These are phyloP conservation scores for Dactylis glomerata DNA, from an alignment of 176 grass and related monocot genomes.

Conservation along the genomic window DNA sequence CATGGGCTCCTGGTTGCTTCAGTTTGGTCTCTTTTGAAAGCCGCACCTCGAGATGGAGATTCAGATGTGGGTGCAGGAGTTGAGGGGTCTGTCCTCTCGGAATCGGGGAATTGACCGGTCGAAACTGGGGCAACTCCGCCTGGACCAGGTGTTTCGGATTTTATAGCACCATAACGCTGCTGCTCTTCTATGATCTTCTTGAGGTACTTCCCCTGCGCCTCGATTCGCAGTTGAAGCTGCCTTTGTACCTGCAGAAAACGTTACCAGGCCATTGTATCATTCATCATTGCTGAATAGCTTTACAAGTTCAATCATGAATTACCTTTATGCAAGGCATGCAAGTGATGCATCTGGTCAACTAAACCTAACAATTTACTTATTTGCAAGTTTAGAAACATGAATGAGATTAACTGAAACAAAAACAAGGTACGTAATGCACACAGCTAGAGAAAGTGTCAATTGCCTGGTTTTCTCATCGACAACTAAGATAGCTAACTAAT, in stretches of 20 bases:
- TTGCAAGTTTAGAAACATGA: neutral
- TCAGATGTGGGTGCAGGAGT: slow-evolving; percentile 77
- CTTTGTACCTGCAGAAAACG: slow-evolving; percentile 76
- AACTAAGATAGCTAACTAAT: neutral
- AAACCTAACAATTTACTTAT: neutral
- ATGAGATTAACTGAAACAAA: neutral
- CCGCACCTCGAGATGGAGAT: slow-evolving; percentile 44
- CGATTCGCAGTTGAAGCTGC: slow-evolving; percentile 96
- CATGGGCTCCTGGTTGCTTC: slow-evolving; percentile 45
- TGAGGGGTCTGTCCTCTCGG: slow-evolving; percentile 74
- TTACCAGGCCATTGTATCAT: neutral
- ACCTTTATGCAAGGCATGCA: neutral
- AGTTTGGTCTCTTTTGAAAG: slow-evolving; percentile 30
- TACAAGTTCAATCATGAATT: neutral
- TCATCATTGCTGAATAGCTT: neutral
- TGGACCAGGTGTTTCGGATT: slow-evolving; percentile 39
- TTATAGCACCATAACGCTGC: slow-evolving; percentile 49
- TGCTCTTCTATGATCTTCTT: slow-evolving; percentile 99
- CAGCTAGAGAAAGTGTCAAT: neutral
- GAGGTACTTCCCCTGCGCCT: slow-evolving; percentile 95
- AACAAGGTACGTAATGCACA: neutral
- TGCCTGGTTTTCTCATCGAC: neutral
- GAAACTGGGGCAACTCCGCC: slow-evolving; percentile 28
- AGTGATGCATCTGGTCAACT: neutral
- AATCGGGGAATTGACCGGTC: slow-evolving; percentile 49